A percentile compares a stretch with the other conserved stretches of the same genome.
These are phyloP conservation scores for Hippophae gyantsensis DNA, from an alignment of 306 rosid species.

Conservation along the genomic window DNA sequence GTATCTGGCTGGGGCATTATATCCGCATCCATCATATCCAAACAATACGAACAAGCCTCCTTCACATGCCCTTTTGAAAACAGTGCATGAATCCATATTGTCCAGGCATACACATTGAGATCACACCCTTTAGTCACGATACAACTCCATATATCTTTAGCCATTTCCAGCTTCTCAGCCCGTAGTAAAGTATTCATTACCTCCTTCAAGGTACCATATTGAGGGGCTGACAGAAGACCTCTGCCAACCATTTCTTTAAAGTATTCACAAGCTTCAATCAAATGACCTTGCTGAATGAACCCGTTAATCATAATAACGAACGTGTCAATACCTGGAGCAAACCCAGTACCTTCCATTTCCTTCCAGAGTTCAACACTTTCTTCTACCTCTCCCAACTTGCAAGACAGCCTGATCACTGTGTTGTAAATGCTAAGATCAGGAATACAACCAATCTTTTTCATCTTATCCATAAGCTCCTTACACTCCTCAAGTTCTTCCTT, in stretches of 20 bases:
- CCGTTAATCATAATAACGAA: conserved; percentile 77
- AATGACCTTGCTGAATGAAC: conserved; percentile 53
- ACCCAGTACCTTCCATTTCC: conserved; percentile 55
- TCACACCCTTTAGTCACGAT: conserved; percentile 46
- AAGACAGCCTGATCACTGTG: conserved; percentile 59
- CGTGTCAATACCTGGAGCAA: conserved; percentile 55
- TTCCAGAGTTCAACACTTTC: conserved; percentile 69
- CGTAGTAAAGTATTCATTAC: conserved; percentile 53
- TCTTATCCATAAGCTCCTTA: conserved; percentile 55
- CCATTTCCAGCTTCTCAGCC: conserved; percentile 73
- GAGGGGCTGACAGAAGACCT: conserved; percentile 55
- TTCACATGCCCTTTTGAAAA: conserved; percentile 74
- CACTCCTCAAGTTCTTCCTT: conserved; percentile 80
- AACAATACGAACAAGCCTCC: conserved; percentile 74
- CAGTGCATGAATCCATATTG: conserved; percentile 83
- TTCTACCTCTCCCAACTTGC: conserved; percentile 66
- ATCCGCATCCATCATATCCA: conserved; percentile 75
- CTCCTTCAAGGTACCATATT: conserved; percentile 72
- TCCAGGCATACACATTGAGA: conserved; percentile 65
- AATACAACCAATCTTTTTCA: conserved; percentile 59
- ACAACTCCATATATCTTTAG: conserved; percentile 72
- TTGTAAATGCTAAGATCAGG: conserved; percentile 64
- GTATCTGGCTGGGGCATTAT: conserved; percentile 80
- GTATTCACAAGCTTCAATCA: conserved; percentile 72
- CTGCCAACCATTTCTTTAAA: conserved; percentile 72